Conservation (phyloP, 2,329 filamentous ascomycete genomes). For the Sporothrix inflata region DNA sequence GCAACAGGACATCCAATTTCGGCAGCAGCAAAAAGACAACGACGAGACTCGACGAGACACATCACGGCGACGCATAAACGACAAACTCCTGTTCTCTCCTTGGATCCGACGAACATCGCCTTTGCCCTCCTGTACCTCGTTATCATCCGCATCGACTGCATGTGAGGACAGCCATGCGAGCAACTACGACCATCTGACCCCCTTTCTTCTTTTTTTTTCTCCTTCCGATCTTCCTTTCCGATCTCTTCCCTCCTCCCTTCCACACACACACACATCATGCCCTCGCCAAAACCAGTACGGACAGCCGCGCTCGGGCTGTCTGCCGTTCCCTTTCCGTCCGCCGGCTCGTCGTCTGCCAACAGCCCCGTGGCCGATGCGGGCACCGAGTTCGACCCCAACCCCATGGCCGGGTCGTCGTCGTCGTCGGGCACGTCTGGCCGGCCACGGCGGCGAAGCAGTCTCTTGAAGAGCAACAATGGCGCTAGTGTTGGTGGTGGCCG, state of each 20-base stretch:
- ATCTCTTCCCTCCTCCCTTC: neutral
- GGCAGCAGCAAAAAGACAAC: neutral
- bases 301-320: constrained; percentile 14
- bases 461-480: constrained; percentile 44
- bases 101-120: neutral
- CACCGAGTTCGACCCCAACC: constrained; percentile 57
- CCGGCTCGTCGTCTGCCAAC: neutral
- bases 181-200: neutral
- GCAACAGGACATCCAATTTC: neutral
- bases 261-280: constrained; percentile 21
- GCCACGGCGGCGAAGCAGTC: constrained; percentile 59
- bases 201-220: neutral
- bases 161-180: neutral
- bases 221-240: neutral
- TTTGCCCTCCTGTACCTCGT: neutral
- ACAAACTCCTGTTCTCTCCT: too few species aligned
- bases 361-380: constrained; percentile 39
- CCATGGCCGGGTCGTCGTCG: constrained; percentile 43
- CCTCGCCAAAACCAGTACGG: constrained; percentile 28
- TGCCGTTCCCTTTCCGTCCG: neutral
- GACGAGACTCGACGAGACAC: neutral
- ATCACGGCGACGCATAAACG: neutral
- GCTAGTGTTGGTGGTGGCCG: neutral
- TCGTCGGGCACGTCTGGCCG: constrained; percentile 47
- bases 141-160: neutral